phyloP scores from a whole-genome alignment of 768 basidiomycete genomes.

The Amanita exitialis region DNA sequence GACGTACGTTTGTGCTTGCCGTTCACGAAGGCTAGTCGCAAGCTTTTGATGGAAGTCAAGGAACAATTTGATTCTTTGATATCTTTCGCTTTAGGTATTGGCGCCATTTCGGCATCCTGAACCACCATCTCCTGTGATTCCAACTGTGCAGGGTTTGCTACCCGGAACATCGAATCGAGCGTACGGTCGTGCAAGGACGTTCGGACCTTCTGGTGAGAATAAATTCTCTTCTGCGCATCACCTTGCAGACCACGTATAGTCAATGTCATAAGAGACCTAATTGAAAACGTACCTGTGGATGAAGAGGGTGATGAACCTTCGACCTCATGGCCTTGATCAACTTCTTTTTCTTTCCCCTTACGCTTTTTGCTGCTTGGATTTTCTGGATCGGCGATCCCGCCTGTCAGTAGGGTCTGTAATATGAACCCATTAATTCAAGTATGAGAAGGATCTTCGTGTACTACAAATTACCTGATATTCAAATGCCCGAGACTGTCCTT shows the following conservation, averaged over 20 bases:
- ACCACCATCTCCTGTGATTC: neutral
- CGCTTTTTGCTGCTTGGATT: conserved; percentile 21
- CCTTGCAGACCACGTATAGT: conserved; percentile 2
- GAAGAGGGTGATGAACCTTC: conserved; percentile 15
- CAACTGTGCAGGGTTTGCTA: conserved; percentile 40
- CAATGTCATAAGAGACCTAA: neutral
- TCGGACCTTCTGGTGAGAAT: conserved; percentile 86
- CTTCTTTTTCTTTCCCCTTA: conserved; percentile 27
- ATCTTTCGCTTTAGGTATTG: conserved; percentile 28
- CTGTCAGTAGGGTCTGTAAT: conserved; percentile 50
- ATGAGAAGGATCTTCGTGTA: neutral
- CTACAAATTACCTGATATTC: conserved; percentile 51
- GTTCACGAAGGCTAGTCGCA: conserved; percentile 52
- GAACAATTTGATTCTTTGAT: conserved; percentile 71
- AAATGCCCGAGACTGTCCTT: conserved; percentile 59
- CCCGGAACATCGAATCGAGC: conserved; percentile 89
- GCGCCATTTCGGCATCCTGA: conserved; percentile 13
- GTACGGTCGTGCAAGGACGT: conserved; percentile 84
- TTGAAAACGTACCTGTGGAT: conserved; percentile 1
- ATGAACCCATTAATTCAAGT: neutral
- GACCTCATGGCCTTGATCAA: conserved; percentile 15
- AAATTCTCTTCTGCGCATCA: conserved; percentile 36
- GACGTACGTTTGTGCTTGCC: conserved; percentile 61
- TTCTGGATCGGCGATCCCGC: conserved; percentile 29
- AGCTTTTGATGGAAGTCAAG: conserved; percentile 59